Percentiles rank a stretch among this genome's conserved stretches.
Conservation (phyloP, 768 basidiomycete genomes). For the Hypholoma fasciculare region DNA sequence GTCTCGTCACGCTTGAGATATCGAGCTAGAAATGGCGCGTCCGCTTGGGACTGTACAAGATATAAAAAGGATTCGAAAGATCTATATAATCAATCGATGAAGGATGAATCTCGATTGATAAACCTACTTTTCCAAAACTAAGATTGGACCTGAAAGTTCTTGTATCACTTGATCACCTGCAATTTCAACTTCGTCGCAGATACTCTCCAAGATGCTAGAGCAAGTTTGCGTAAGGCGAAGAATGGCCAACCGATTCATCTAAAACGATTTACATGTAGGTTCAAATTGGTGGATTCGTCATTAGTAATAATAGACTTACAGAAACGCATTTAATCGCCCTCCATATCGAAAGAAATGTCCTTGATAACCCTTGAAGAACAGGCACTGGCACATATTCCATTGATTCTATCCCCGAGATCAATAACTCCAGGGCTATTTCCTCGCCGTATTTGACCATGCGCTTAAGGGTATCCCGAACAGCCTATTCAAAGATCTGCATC, state of each 20-base stretch:
- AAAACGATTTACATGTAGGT: not conserved
- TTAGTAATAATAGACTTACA: constrained; percentile 34
- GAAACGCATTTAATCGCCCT: constrained; percentile 54
- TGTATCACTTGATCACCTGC: constrained; percentile 41
- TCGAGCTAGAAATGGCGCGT: constrained; percentile 65
- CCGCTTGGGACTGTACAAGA: constrained; percentile 41
- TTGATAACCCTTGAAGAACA: constrained; percentile 47
- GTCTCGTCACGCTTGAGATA: constrained; percentile 70
- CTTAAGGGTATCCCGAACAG: constrained; percentile 27
- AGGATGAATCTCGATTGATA: not conserved
- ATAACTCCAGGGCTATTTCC: constrained; percentile 34
- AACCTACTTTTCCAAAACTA: constrained; percentile 41
- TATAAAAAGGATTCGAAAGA: constrained; percentile 29
- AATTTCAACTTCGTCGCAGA: constrained; percentile 51
- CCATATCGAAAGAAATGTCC: constrained; percentile 55
- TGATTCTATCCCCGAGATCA: constrained; percentile 33
- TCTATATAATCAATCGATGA: constrained; percentile 2
- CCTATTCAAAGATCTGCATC: constrained; percentile 15
- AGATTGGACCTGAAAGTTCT: constrained; percentile 48
- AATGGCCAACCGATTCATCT: constrained; percentile 64
- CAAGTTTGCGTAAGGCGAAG: constrained; percentile 64
- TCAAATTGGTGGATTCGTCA: not conserved
- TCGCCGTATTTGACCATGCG: constrained; percentile 33
- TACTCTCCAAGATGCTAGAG: constrained; percentile 55
- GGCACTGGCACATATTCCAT: constrained; percentile 51